Evolutionary conservation across 78 protist genomes (phyloP).

Genomic region (Dictyostelium capitatum): DNA sequence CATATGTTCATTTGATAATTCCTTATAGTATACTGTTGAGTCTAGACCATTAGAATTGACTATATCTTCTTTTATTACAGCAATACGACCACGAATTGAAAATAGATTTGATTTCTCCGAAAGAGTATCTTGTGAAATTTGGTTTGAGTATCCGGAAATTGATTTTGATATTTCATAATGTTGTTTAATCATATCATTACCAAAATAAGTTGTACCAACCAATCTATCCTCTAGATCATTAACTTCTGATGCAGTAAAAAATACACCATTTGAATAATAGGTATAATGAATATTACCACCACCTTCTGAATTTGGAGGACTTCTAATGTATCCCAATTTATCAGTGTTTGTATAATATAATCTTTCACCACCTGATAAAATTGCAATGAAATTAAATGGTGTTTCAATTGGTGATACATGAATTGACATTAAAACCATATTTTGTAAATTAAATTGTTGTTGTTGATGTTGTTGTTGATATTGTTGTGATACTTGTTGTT

Average conservation of each 20-base stretch:
- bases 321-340: slow-evolving; percentile 3
- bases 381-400: background rate
- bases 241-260: slow-evolving; percentile 17
- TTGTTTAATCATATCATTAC: background rate
- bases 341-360: background rate
- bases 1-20: slow-evolving; percentile 34
- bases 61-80: slow-evolving; percentile 51
- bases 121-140: slow-evolving; percentile 23
- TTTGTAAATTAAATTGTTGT: background rate
- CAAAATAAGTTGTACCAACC: slow-evolving; percentile 30
- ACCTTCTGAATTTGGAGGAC: slow-evolving; percentile 11
- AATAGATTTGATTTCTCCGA: slow-evolving; percentile 48
- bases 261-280: slow-evolving; percentile 60
- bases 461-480: background rate
- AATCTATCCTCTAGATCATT: slow-evolving; percentile 30
- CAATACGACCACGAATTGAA: slow-evolving; percentile 40
- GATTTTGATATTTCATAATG: background rate
- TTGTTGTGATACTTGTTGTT: background rate
- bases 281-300: slow-evolving; percentile 5
- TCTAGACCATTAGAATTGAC: background rate
- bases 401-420: slow-evolving; percentile 18
- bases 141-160: background rate
- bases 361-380: slow-evolving; percentile 26
- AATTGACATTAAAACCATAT: background rate
- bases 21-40: slow-evolving; percentile 30